phyloP scores from a whole-genome alignment of 176 grass and related monocot genomes.

The Leersia perrieri region DNA sequence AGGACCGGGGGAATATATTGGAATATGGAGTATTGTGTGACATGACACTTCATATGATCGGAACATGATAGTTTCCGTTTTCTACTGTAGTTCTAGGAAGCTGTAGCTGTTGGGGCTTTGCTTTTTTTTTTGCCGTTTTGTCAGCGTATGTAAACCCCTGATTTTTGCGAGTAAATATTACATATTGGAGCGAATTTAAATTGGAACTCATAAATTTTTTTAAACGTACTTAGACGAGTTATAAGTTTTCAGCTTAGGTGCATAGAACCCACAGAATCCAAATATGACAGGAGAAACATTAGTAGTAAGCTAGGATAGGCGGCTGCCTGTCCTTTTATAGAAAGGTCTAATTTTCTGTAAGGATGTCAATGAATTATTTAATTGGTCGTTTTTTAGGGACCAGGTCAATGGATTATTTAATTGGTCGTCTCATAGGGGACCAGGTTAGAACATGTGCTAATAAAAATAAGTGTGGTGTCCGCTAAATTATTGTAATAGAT shows the following conservation, averaged over 20 bases:
- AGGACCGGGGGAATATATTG: background rate
- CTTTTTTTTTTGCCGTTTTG: background rate
- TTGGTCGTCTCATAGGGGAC: background rate
- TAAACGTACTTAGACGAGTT: background rate
- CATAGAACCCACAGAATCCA: background rate
- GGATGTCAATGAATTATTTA: background rate
- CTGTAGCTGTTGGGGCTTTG: background rate
- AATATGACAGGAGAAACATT: background rate
- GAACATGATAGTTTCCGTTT: background rate
- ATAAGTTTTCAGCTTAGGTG: background rate
- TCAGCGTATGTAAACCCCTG: background rate
- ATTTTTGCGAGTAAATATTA: background rate
- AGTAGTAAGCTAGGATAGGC: background rate
- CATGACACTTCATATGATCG: background rate
- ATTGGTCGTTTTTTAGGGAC: background rate
- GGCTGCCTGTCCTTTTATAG: background rate
- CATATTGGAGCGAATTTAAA: background rate
- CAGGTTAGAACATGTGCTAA: no score
- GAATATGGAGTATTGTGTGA: background rate
- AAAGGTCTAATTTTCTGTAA: background rate
- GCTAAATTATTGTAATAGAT: background rate
- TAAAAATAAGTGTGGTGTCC: background rate
- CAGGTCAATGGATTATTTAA: background rate
- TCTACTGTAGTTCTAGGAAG: background rate
- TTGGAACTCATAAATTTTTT: background rate